phyloP scores from a whole-genome alignment of 441 rosid genomes.

The Populus hybrid region DNA sequence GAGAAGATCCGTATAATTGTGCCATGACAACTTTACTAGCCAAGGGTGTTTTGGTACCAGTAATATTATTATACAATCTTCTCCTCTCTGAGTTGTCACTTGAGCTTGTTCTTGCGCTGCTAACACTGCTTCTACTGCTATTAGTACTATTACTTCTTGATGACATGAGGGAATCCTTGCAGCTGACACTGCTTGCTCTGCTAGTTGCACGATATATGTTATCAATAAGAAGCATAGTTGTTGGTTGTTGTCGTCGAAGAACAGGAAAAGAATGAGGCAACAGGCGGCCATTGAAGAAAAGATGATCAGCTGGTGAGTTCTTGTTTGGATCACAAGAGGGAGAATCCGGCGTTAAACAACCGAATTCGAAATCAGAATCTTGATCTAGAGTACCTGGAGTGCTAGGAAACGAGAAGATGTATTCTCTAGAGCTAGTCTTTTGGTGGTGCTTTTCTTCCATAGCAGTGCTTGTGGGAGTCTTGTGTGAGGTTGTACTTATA shows the following conservation, averaged over 20 bases:
- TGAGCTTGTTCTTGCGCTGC: slow-evolving; percentile 54
- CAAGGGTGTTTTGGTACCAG: slow-evolving; percentile 14
- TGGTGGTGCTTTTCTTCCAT: slow-evolving; percentile 26
- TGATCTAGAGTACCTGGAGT: slow-evolving; percentile 30
- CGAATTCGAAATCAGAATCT: slow-evolving; percentile 66
- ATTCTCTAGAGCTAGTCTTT: slow-evolving; percentile 25
- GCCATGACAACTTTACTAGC: slow-evolving; percentile 48
- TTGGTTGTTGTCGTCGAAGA: slow-evolving; percentile 20
- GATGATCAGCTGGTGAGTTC: slow-evolving; percentile 79
- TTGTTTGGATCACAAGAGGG: slow-evolving; percentile 42
- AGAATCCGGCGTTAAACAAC: slow-evolving; percentile 52
- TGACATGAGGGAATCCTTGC: slow-evolving; percentile 54
- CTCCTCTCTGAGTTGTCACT: slow-evolving; percentile 41
- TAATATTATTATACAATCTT: slow-evolving; percentile 15
- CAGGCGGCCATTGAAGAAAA: slow-evolving; percentile 73
- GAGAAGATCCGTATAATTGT: slow-evolving; percentile 60
- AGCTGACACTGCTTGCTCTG: slow-evolving; percentile 45
- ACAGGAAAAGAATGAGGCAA: slow-evolving; percentile 69
- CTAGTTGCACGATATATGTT: slow-evolving; percentile 26
- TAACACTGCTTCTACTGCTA: slow-evolving; percentile 59
- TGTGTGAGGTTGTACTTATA: neutral
- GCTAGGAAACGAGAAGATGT: slow-evolving; percentile 44
- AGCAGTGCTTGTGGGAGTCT: neutral
- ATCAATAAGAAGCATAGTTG: slow-evolving; percentile 12
- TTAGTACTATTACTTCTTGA: slow-evolving; percentile 65